Conservation (phyloP, 2,329 filamentous ascomycete species). For the Penicillium janthinellum region DNA sequence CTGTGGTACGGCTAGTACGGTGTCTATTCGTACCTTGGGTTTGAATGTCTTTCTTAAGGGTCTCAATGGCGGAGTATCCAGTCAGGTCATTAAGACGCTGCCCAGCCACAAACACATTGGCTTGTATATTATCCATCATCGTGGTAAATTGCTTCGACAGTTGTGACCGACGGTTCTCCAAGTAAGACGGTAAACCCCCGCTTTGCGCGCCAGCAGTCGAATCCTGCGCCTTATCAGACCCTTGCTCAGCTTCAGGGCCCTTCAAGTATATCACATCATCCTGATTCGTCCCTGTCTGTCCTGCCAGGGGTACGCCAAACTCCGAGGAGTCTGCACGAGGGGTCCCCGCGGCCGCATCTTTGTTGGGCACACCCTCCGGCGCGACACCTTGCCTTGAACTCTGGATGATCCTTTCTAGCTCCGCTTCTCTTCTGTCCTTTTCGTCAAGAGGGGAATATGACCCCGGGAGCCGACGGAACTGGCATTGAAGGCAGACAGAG, state of each 20-base stretch:
- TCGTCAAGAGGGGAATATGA: constrained; percentile 29
- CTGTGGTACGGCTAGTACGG: background rate
- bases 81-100: constrained; percentile 92
- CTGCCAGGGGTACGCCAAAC: constrained; percentile 4
- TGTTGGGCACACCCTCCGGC: constrained; percentile 20
- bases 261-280: constrained; percentile 14
- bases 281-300: constrained; percentile 14
- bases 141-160: constrained; percentile 64
- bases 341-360: constrained; percentile 26
- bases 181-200: constrained; percentile 38
- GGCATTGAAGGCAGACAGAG: constrained; percentile 49
- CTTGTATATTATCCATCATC: constrained; percentile 87
- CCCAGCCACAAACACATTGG: constrained; percentile 79
- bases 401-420: constrained; percentile 19
- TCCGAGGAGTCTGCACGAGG: constrained; percentile 17
- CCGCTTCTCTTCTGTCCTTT: constrained; percentile 27
- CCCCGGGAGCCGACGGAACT: constrained; percentile 37
- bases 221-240: constrained; percentile 9
- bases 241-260: constrained; percentile 8
- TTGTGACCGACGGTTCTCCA: constrained; percentile 55
- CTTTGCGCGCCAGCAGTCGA: background rate
- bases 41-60: constrained; percentile 77
- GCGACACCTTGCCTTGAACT: constrained; percentile 22
- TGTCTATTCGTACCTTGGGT: constrained; percentile 56
- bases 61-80: constrained; percentile 88